phyloP scores from a whole-genome alignment of 768 basidiomycete genomes.

The Multifurca ochricompacta region DNA sequence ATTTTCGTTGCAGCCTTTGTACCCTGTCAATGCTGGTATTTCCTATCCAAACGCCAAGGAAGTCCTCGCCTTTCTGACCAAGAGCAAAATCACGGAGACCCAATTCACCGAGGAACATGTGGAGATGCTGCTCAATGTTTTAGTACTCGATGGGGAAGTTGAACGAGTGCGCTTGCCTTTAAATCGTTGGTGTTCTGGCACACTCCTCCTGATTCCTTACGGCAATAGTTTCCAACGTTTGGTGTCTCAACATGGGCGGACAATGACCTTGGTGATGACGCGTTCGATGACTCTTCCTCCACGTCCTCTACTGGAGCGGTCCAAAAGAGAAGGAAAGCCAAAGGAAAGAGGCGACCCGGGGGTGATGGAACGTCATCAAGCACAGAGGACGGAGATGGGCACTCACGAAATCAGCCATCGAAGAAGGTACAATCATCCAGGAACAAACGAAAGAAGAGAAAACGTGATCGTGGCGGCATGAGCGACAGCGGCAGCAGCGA shows the following conservation, averaged over 20 bases:
- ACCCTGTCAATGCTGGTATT: constrained; percentile 65
- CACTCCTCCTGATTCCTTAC: not conserved
- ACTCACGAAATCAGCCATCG: constrained; percentile 37
- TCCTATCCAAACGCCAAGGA: constrained; percentile 75
- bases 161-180: constrained; percentile 54
- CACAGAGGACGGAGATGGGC: constrained; percentile 26
- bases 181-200: constrained; percentile 5
- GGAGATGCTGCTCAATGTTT: constrained; percentile 83
- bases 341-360: not conserved
- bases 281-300: constrained; percentile 20
- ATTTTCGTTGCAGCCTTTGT: constrained; percentile 50
- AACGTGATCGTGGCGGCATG: constrained; percentile 28
- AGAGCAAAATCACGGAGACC: constrained; percentile 73
- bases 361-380: not conserved
- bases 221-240: constrained; percentile 48
- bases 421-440: constrained; percentile 28
- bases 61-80: constrained; percentile 65
- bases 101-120: constrained; percentile 81
- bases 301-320: constrained; percentile 25
- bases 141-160: constrained; percentile 85
- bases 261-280: constrained; percentile 30
- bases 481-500: constrained; percentile 20
- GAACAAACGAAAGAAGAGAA: constrained; percentile 28
- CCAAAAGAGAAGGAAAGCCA: constrained; percentile 22
- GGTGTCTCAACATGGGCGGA: constrained; percentile 47